These are phyloP conservation scores for Aspergillus texensis DNA, from an alignment of 2,329 filamentous ascomycete species.

Conservation along the genomic window DNA sequence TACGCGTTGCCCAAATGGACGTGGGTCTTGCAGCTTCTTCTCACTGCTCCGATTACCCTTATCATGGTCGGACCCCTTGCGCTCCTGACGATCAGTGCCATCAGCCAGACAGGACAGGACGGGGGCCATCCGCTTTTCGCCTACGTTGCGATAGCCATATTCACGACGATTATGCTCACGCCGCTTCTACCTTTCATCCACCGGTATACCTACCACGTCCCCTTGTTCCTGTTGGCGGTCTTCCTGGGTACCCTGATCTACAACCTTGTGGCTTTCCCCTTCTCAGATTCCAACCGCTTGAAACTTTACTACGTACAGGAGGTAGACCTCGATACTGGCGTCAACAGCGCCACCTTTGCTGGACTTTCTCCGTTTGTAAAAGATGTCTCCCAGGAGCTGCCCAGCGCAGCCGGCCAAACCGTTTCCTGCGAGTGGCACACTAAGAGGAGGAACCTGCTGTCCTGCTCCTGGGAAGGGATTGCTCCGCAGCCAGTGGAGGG, in stretches of 20 bases:
- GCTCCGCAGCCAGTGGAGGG: slow-evolving; percentile 64
- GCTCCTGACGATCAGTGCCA: slow-evolving; percentile 70
- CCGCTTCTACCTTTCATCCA: slow-evolving; percentile 85
- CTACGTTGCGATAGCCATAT: slow-evolving; percentile 68
- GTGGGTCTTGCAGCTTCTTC: slow-evolving; percentile 83
- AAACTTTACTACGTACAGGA: slow-evolving; percentile 87
- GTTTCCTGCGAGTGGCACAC: slow-evolving; percentile 55
- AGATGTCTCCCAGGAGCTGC: slow-evolving; percentile 68
- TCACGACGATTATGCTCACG: slow-evolving; percentile 72
- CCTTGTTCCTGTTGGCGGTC: slow-evolving; percentile 72
- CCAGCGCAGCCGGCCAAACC: slow-evolving; percentile 67
- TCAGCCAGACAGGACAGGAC: slow-evolving; percentile 82
- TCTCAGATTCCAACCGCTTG: slow-evolving; percentile 75
- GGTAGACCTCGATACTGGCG: slow-evolving; percentile 73
- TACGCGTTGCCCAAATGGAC: slow-evolving; percentile 75
- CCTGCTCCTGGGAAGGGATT: slow-evolving; percentile 73
- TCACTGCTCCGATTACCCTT: slow-evolving; percentile 76
- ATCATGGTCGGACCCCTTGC: slow-evolving; percentile 77
- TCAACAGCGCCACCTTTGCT: slow-evolving; percentile 68
- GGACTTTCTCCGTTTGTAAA: slow-evolving; percentile 70
- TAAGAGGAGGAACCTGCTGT: slow-evolving; percentile 41
- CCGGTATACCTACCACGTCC: slow-evolving; percentile 80
- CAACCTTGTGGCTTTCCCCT: slow-evolving; percentile 85
- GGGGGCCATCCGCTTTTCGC: slow-evolving; percentile 72
- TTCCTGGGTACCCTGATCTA: slow-evolving; percentile 79